A percentile compares a stretch with the other conserved stretches of the same genome.
These are phyloP conservation scores for Fragosphaeria purpurea DNA, from an alignment of 2,329 filamentous ascomycete species.

Conservation along the genomic window DNA sequence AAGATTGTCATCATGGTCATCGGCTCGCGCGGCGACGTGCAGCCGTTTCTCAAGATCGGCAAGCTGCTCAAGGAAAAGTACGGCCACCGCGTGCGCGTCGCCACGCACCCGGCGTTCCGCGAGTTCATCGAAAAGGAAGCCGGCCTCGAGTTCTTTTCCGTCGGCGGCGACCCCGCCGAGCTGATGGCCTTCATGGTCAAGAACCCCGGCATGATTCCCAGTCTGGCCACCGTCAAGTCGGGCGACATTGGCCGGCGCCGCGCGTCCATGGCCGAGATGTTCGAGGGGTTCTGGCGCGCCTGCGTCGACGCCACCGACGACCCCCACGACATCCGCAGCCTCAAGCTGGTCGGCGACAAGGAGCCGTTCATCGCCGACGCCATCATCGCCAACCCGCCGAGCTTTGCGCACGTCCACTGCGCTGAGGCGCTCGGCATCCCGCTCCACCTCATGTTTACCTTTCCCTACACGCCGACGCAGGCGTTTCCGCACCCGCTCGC, in stretches of 20 bases:
- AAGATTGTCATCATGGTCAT: constrained; percentile 82
- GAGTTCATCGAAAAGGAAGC: constrained; percentile 65
- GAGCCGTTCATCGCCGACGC: constrained; percentile 59
- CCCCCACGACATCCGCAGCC: constrained; percentile 48
- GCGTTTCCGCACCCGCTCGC: constrained; percentile 70
- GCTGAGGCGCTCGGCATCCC: constrained; percentile 70
- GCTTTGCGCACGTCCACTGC: constrained; percentile 69
- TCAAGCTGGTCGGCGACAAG: constrained; percentile 55
- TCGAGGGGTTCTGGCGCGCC: constrained; percentile 71
- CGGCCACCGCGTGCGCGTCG: constrained; percentile 66
- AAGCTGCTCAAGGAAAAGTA: constrained; percentile 61
- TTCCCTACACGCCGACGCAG: constrained; percentile 67
- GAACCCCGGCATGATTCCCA: constrained; percentile 69
- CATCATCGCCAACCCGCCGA: constrained; percentile 79
- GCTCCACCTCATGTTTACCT: constrained; percentile 81
- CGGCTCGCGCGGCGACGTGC: constrained; percentile 68
- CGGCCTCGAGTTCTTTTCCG: constrained; percentile 68
- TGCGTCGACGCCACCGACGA: constrained; percentile 67
- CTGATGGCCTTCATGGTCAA: constrained; percentile 87
- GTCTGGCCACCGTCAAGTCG: constrained; percentile 58
- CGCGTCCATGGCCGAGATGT: constrained; percentile 69
- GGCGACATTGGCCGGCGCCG: constrained; percentile 62
- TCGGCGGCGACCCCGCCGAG: constrained; percentile 70
- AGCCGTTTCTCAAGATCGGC: constrained; percentile 68
- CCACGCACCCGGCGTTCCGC: constrained; percentile 68